Evolutionary conservation across 305 asterid species (phyloP), one percentile per base, ranked within the genome.

Genomic region (Solanum hybrid): DNA sequence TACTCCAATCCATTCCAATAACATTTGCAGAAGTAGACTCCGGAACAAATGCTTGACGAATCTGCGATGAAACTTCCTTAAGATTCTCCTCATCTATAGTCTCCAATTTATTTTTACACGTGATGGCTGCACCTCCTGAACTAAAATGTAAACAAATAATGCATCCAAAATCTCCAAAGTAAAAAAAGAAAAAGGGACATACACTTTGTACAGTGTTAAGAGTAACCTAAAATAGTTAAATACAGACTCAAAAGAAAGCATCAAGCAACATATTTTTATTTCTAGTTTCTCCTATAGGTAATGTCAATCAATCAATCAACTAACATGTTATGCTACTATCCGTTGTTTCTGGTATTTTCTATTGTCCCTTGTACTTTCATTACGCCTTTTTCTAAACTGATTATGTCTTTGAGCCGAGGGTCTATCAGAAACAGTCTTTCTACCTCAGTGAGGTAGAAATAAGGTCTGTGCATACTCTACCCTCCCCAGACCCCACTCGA

Each of bases 1-100:
- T 96, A 92, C 99, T 97, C 99, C 99, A 97, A 91, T 97, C 99
- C 99, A 97, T 95, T 84, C 96, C 96, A 64, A 89, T 90, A 82
- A 89, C 89, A 64, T 88, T 89, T 79, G 81, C 89, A 78, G 91
- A 89, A 85, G 89, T 90, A 42, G 95, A 92, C 31, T 29, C 31
- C 31, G 79, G 86, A 89, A 93, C 90, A 97, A 97, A 94, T 20
- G 95, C 93, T 92, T 95, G 91, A 91, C 96, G 93, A 26, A 97
- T 94, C 93, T 97, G 99, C 78, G 95, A 92, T 22, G 98, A 93
- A 83, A 97, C 98, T 40, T 86, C 76, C 31, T 69, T 89, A 87
- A 97, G 97, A 90, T 92, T 94, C 67, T 95, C 95, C 93, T 92
- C 97, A 80, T 97, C 90, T 92, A 96, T 93, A 5, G 95, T 95